These are phyloP conservation scores for Ustilago curta DNA, from an alignment of 1,284 basidiomycete genomes.

Conservation along the genomic window DNA sequence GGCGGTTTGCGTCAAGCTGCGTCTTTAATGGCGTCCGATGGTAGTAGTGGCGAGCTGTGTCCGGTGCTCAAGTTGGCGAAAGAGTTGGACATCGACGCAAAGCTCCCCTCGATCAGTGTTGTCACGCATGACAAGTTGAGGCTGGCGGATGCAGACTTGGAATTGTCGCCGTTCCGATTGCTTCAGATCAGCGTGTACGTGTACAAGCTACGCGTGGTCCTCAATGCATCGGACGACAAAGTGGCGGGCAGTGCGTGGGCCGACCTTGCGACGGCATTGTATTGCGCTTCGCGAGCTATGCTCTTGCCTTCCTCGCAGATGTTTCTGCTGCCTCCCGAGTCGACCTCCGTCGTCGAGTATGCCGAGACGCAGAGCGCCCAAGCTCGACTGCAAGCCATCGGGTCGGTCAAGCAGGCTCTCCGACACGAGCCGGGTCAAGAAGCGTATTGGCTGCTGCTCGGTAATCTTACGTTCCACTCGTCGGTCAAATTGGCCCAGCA, in stretches of 20 bases:
- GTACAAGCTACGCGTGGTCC: slow-evolving; percentile 62
- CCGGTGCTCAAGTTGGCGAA: slow-evolving; percentile 42
- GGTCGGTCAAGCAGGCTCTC: slow-evolving; percentile 80
- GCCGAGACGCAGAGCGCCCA: slow-evolving; percentile 64
- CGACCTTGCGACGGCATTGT: slow-evolving; percentile 62
- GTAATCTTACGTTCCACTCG: slow-evolving; percentile 78
- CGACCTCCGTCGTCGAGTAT: slow-evolving; percentile 71
- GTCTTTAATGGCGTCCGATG: slow-evolving; percentile 10
- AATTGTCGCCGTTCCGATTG: slow-evolving; percentile 20
- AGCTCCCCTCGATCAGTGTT: slow-evolving; percentile 54
- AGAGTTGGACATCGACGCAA: slow-evolving; percentile 52
- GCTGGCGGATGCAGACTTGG: background rate
- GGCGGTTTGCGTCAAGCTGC: slow-evolving; percentile 18
- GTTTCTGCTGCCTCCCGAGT: slow-evolving; percentile 70
- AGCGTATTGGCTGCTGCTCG: slow-evolving; percentile 84
- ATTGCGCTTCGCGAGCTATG: slow-evolving; percentile 32
- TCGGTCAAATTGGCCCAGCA: slow-evolving; percentile 85
- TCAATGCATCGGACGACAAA: slow-evolving; percentile 55
- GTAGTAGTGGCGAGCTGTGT: slow-evolving; percentile 7
- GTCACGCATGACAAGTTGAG: slow-evolving; percentile 35
- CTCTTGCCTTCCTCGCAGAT: slow-evolving; percentile 29
- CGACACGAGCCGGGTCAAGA: slow-evolving; percentile 81
- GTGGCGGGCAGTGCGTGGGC: slow-evolving; percentile 62
- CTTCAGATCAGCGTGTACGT: slow-evolving; percentile 50
- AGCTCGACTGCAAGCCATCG: slow-evolving; percentile 75